phyloP scores from a whole-genome alignment of 2,329 filamentous ascomycete genomes.

The Fusarium circinatum region DNA sequence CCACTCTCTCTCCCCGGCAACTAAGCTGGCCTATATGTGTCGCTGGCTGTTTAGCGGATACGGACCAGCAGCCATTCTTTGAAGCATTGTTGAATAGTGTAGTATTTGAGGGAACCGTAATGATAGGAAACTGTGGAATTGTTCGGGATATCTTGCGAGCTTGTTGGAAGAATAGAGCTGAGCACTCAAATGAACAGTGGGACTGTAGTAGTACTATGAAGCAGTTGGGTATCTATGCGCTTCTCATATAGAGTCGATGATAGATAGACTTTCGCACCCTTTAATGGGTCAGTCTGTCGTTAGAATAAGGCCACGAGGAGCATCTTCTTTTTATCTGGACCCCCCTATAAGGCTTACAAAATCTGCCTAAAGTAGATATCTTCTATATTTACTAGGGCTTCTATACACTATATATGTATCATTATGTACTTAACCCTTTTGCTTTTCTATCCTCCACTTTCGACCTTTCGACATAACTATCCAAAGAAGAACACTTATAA shows the following conservation, averaged over 20 bases:
- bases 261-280: too few relatives aligned
- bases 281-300: too few relatives aligned
- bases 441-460: too few relatives aligned
- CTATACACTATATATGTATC: too few relatives aligned
- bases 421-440: too few relatives aligned
- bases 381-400: too few relatives aligned
- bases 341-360: too few relatives aligned
- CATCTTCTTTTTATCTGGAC: too few relatives aligned
- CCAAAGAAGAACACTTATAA: too few relatives aligned
- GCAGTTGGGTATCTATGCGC: background rate
- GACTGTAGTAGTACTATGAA: background rate
- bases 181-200: background rate
- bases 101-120: rapidly evolving
- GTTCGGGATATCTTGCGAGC: background rate
- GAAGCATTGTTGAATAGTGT: background rate
- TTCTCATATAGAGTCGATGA: background rate
- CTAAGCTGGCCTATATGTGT: background rate
- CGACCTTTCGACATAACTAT: too few relatives aligned
- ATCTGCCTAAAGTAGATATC: too few relatives aligned
- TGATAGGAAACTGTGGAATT: background rate
- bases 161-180: background rate
- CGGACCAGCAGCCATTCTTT: background rate
- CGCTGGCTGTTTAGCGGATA: background rate
- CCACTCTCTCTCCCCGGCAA: background rate
- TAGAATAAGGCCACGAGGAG: too few relatives aligned